These are phyloP conservation scores for Calonectria crousiana DNA, from an alignment of 2,329 filamentous ascomycete species.

Conservation along the genomic window DNA sequence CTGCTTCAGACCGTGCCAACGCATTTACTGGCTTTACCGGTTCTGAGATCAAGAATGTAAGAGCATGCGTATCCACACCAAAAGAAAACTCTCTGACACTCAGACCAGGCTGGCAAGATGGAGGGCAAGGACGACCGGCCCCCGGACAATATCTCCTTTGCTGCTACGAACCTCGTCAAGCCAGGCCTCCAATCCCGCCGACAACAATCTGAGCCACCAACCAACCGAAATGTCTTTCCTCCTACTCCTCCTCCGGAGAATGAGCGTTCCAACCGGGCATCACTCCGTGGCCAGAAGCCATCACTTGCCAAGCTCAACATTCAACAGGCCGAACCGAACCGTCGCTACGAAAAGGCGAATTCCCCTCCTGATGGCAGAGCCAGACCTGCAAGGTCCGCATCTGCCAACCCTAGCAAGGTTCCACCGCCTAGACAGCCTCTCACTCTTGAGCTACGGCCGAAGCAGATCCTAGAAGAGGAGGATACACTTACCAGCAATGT, in stretches of 20 bases:
- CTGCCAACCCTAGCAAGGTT: conserved; percentile 58
- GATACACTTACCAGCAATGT: conserved; percentile 77
- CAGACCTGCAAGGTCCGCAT: conserved; percentile 57
- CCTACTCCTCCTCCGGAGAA: conserved; percentile 98
- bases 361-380: conserved; percentile 56
- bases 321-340: conserved; percentile 62
- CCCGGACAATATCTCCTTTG: conserved; percentile 87
- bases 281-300: conserved; percentile 71
- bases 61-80: conserved; percentile 39
- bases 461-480: conserved; percentile 62
- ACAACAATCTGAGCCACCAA: conserved; percentile 87
- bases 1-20: conserved; percentile 84
- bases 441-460: conserved; percentile 45
- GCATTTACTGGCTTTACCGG: conserved; percentile 86
- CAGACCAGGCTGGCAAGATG: conserved; percentile 59
- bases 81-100: conserved; percentile 28
- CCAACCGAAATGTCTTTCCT: conserved; percentile 86
- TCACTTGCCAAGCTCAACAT: conserved; percentile 74
- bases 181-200: conserved; percentile 83
- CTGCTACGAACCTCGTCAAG: conserved; percentile 92
- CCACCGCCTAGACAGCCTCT: conserved; percentile 57
- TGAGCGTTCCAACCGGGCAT: conserved; percentile 74
- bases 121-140: conserved; percentile 83
- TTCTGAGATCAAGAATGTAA: conserved; percentile 80
- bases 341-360: conserved; percentile 67